phyloP scores from a whole-genome alignment of 768 basidiomycete species.

The Fomitopsis pulvina region DNA sequence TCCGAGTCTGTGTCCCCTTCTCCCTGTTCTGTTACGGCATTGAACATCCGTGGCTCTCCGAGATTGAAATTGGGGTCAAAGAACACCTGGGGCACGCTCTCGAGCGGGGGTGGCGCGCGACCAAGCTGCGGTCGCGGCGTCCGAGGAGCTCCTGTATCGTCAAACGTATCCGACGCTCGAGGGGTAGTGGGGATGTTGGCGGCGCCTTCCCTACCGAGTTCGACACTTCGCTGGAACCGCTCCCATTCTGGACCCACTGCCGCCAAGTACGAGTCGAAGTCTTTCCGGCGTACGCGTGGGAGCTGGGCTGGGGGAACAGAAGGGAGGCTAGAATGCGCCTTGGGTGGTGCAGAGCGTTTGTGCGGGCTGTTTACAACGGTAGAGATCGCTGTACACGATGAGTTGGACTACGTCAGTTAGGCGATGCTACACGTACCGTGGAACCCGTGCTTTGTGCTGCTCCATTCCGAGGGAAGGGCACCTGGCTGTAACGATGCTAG shows the following conservation, averaged over 20 bases:
- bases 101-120: slow-evolving; percentile 58
- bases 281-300: slow-evolving; percentile 72
- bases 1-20: slow-evolving; percentile 33
- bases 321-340: slow-evolving; percentile 77
- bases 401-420: neutral
- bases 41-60: slow-evolving; percentile 70
- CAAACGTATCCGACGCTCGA: slow-evolving; percentile 8
- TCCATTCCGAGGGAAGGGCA: slow-evolving; percentile 62
- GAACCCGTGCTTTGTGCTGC: slow-evolving; percentile 79
- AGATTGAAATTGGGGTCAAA: slow-evolving; percentile 77
- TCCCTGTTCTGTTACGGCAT: slow-evolving; percentile 57
- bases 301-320: slow-evolving; percentile 66
- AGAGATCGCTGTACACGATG: slow-evolving; percentile 66
- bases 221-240: slow-evolving; percentile 46
- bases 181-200: slow-evolving; percentile 20
- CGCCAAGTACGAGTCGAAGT: slow-evolving; percentile 78
- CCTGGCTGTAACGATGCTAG: slow-evolving; percentile 40
- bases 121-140: slow-evolving; percentile 27
- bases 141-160: slow-evolving; percentile 18
- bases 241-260: slow-evolving; percentile 75
- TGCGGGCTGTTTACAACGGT: slow-evolving; percentile 90
- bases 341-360: slow-evolving; percentile 78
- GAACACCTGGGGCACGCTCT: slow-evolving; percentile 74
- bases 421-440: slow-evolving; percentile 52
- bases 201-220: slow-evolving; percentile 26